Evolutionary conservation across 2,329 filamentous ascomycete species (phyloP).

Genomic region (Cytospora piceicola): DNA sequence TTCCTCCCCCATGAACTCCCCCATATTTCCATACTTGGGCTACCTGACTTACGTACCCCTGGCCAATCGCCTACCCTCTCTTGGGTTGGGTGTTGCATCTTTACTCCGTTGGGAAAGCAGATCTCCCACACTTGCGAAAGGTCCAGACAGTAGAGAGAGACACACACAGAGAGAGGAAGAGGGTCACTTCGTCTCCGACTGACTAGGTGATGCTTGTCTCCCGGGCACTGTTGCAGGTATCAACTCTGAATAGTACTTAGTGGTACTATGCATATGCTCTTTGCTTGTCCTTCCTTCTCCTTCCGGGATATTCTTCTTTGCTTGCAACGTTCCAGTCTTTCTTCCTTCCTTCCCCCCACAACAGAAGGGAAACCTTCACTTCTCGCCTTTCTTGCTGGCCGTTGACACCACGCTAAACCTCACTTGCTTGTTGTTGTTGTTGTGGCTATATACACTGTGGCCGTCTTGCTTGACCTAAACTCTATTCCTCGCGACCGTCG

Average conservation of each 20-base stretch:
- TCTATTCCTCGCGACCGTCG: too few relatives aligned
- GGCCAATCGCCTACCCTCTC: neutral
- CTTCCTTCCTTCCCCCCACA: neutral
- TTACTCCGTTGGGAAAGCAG: neutral
- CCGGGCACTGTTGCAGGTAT: too few relatives aligned
- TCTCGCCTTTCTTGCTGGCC: too few relatives aligned
- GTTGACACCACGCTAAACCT: too few relatives aligned
- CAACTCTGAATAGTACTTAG: neutral
- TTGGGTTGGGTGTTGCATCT: neutral
- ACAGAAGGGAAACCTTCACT: neutral
- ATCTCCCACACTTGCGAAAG: neutral
- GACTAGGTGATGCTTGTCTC: neutral
- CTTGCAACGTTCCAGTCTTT: neutral
- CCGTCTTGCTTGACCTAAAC: neutral
- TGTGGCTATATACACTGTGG: neutral
- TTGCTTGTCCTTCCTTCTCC: neutral
- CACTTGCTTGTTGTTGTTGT: too few relatives aligned
- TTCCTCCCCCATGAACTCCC: too few relatives aligned
- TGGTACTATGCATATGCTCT: neutral
- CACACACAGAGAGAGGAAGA: too few relatives aligned
- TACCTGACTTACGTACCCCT: too few relatives aligned
- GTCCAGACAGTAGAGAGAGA: too few relatives aligned
- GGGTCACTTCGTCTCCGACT: too few relatives aligned
- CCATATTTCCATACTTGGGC: too few relatives aligned
- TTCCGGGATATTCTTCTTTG: neutral